phyloP scores from a whole-genome alignment of 352 stramenopile species.

The Albugo laibachii region DNA sequence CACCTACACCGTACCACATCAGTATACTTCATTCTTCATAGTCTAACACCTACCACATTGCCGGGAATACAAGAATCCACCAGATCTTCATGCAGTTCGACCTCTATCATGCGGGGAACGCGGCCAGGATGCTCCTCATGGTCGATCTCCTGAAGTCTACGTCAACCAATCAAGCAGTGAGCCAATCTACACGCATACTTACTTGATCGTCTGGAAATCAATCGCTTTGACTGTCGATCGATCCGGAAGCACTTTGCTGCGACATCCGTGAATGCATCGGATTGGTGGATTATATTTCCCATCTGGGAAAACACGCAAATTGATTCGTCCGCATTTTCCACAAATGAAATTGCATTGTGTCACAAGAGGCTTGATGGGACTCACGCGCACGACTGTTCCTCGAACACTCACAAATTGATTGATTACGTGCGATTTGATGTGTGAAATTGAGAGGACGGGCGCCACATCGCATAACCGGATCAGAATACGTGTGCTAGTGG shows the following conservation, averaged over 20 bases:
- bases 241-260: constrained; percentile 54
- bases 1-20: constrained; percentile 14
- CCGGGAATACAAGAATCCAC: constrained; percentile 91
- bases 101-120: constrained; percentile 76
- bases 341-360: constrained; percentile 77
- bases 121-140: constrained; percentile 68
- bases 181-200: constrained; percentile 31
- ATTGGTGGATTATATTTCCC: constrained; percentile 59
- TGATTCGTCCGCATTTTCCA: constrained; percentile 54
- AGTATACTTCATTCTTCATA: background rate
- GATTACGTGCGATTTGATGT: constrained; percentile 55
- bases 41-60: constrained; percentile 40
- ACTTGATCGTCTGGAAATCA: constrained; percentile 83
- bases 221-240: constrained; percentile 72
- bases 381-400: constrained; percentile 63
- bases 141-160: constrained; percentile 81
- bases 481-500: constrained; percentile 18
- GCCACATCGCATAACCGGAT: constrained; percentile 43
- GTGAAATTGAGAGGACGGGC: constrained; percentile 36
- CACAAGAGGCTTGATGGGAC: constrained; percentile 68
- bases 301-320: constrained; percentile 44
- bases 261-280: constrained; percentile 41
- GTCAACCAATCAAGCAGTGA: constrained; percentile 11
- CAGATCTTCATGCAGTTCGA: constrained; percentile 81
- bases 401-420: constrained; percentile 58